Conservation (phyloP, 306 rosid genomes). For the Morella rubra region DNA sequence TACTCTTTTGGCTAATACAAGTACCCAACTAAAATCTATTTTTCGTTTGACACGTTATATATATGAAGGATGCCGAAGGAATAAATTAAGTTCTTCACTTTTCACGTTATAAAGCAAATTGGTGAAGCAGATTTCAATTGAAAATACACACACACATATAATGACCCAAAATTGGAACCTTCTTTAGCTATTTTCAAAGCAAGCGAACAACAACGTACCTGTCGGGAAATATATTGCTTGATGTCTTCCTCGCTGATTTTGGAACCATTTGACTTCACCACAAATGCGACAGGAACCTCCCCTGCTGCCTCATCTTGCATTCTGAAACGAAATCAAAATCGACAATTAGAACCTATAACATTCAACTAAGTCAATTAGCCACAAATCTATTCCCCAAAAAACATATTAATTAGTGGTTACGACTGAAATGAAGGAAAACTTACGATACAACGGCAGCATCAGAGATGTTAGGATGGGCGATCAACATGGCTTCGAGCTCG, state of each 20-base stretch:
- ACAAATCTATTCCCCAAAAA: not conserved
- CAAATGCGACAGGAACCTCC: constrained; percentile 86
- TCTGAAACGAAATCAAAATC: constrained; percentile 32
- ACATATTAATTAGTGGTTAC: too few species aligned
- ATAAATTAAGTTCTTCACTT: too few species aligned
- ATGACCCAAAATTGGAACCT: too few species aligned
- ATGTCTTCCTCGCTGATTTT: constrained; percentile 66
- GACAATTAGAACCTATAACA: not conserved
- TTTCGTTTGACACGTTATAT: too few species aligned
- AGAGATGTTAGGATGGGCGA: constrained; percentile 59
- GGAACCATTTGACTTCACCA: constrained; percentile 62
- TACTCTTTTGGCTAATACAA: too few species aligned
- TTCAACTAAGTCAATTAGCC: not conserved
- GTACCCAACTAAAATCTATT: too few species aligned
- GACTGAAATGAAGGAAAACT: not conserved
- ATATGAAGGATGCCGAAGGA: too few species aligned
- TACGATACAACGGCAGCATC: constrained; percentile 86
- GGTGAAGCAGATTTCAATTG: too few species aligned
- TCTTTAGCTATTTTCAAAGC: too few species aligned
- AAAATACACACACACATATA: too few species aligned
- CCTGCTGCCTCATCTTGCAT: constrained; percentile 87
- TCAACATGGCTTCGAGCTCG: constrained; percentile 74
- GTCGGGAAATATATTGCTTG: constrained; percentile 65
- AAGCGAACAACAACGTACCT: constrained; percentile 41
- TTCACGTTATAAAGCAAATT: too few species aligned